Evolutionary conservation across 345 rosid species (phyloP), one percentile per base, ranked within the genome.

Genomic region (Eucalyptus curtisii): DNA sequence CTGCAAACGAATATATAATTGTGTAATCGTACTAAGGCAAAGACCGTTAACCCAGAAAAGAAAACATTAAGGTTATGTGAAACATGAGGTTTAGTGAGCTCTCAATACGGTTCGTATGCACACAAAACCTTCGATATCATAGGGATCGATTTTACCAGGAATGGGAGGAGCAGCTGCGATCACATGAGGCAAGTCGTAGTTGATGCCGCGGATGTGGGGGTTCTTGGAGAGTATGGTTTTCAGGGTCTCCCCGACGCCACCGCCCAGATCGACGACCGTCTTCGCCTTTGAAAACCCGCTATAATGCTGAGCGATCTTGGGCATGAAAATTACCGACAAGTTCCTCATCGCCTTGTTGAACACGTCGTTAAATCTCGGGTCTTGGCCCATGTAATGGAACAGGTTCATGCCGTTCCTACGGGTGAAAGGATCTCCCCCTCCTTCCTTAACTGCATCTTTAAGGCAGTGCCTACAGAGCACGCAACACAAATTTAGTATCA

Each of bases 141-240:
- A 33, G 24, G 24, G 44, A 31, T 33, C 13, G 42, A 33, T 68
- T 68, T 68, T 89, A 89, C 93, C 90, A 42, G 94, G 91, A 53
- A 90, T 90, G 86, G 87, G 61, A 30, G 92, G 89, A 40, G 91
- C 91, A 57, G 49, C 42, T 47, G 85, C 85, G 48, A 90, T 22
- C 27, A 89, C 91, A 86, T 59, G 76, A 45, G 91, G 92, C 53
- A 92, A 20, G 86, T 94, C 95, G 87, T 89, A 94, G 52, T 95
- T 94, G 20, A 93, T 93, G 15, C 44, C 80, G 3, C 4, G 25
- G 57, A 19, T 49, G 49, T 47, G 57, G 42, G 57, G 80, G 80
- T 45, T 49, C 33, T 27, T 31, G 53, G 80, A 68, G 42, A 68
- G 24, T 10, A 68, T 68, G 42, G 0, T 5, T 17, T 68, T 33